Base-by-base conservation (phyloP, 148 eudicot genomes). In the Persicaria maculosa region DNA sequence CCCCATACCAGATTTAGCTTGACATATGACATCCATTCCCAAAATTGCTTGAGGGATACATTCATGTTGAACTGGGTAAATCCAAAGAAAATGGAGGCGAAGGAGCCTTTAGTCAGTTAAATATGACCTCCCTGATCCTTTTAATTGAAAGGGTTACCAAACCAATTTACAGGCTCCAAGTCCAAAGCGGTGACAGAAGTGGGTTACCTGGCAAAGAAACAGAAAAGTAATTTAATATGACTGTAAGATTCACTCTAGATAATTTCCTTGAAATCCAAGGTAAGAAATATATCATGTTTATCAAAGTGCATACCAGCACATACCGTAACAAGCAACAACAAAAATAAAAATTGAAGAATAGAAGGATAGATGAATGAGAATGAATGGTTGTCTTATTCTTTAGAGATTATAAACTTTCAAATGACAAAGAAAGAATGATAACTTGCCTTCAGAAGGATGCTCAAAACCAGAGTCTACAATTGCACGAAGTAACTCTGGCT, bases 21-120 rank as follows among this genome's bases (percentile, higher is more conserved):
- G 92, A 81, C 92, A 88, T 72, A 88, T 88, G 71, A 88, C 89
- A 86, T 88, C 92, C 92, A 88, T 88, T 77, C 92, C 92, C 84
- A 88, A 86, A n/a, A 86, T 88, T 72, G 92, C 92, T 86, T 88
- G 92, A 74, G 92, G 92, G 44, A 88, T 88, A 78, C 92, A 88
- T 77, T 88, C 92, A 40, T 88, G 92, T 88, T 88, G 92, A 79
- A 88, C 92, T 88, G 87, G 70, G 77, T 86, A 88, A 84, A 83
- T 80, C 82, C 84, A 86, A 88, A 86, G 17, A 76, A 86, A 86
- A 80, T 82, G 72, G 85, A 79, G 47, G 85, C 84, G 83, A 83
- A 83, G 79, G 82, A 83, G 84, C 76, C 81, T 81, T 79, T 84
- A 82, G 85, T 88, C 50, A 83, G 83, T 78, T 75, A 71, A 77